Base-by-base conservation (phyloP, 768 basidiomycete genomes). In the Dictyophora rubrovolvata region DNA sequence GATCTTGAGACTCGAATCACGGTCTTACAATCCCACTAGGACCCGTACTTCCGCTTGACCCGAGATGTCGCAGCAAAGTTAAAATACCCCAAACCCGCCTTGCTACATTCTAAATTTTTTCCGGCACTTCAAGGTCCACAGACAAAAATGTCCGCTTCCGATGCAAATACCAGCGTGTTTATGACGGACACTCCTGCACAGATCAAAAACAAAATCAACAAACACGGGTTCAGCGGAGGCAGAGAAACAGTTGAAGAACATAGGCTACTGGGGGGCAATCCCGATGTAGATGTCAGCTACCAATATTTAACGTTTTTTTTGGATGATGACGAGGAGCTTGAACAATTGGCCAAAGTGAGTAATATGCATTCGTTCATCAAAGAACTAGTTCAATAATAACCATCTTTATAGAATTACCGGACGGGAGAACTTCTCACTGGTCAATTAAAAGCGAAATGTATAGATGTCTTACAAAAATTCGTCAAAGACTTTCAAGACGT, bases 131-230 rank as follows among this genome's bases (percentile, higher is more conserved):
- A 97, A 72, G 96, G 96, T 48, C 89, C 96, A 1, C 93, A 96
- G 71, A 95, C 93, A 36, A 99, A 99, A 75, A 99, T 99, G 96
- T 96, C 93, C 70, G 96, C 96, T 5, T 93, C 90, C 53, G 87
- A 95, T 71, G 76, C 83, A 20, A 95, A 93, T 72, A 89, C 87
- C 63, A 89, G 89, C 63, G 94, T 99, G 64, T 98, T 81, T 77
- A 97, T 99, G 95, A 91, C 79, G 34, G 96, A 99, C 70, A 90
- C 88, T 60, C 77, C 84, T 3, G 83, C 83, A 59, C 90, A 94
- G 72, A 97, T 99, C 74, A 95, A 96, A 75, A 96, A 93, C 70
- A 99, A 99, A 77, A 83, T 99, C 67, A 96, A 92, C 69, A 84
- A 79, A 65, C 93, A 99, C 67, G 96, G 93, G 1, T 99, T 98